Evolutionary conservation across 179 eudicot genomes (phyloP), one percentile per base, ranked within the genome.

Genomic region (Gypsophila paniculata): DNA sequence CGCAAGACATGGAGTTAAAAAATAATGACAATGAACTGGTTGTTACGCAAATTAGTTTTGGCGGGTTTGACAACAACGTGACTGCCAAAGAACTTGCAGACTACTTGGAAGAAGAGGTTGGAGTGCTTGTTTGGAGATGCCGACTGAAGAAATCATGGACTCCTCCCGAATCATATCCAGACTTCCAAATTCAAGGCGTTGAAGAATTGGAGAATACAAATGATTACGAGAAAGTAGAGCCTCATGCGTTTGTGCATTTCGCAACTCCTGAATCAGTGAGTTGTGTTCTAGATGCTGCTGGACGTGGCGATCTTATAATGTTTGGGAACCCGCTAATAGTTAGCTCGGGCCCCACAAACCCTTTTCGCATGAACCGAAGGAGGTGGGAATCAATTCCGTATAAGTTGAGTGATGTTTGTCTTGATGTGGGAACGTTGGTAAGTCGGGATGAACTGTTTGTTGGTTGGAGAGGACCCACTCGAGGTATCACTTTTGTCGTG

Each of bases 181-280:
- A 83, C 49, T 91, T 76, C 52, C 69, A 15, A 6, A 48, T 74
- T 32, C 71, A 73, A 64, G 83, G 71, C 26, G 39, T 68, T 52
- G 64, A 71, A 62, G 71, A 61, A 11, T 26, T 86, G 12, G 75
- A 73, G 61, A 85, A 75, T 55, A 76, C 69, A 0, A 62, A 75
- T 4, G 81, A 82, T 15, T 88, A 86, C 75, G 87, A 82, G 26
- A 88, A 81, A 73, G 94, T 91, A 13, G 83, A 79, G 71, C 96
- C 94, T 19, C 98, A 93, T 60, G 98, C 97, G 5, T 93, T 88
- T 76, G 81, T 93, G 67, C 98, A 93, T 75, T 91, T 93, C 79
- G 85, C 76, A 11, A 65, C 61, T 67, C 75, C 90, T n/a, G 77
- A 79, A 18, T 77, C 87, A 7, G 97, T 81, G 26, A 23, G 53